These are phyloP conservation scores for Balansia obtecta DNA, from an alignment of 2,329 filamentous ascomycete genomes.

Conservation along the genomic window DNA sequence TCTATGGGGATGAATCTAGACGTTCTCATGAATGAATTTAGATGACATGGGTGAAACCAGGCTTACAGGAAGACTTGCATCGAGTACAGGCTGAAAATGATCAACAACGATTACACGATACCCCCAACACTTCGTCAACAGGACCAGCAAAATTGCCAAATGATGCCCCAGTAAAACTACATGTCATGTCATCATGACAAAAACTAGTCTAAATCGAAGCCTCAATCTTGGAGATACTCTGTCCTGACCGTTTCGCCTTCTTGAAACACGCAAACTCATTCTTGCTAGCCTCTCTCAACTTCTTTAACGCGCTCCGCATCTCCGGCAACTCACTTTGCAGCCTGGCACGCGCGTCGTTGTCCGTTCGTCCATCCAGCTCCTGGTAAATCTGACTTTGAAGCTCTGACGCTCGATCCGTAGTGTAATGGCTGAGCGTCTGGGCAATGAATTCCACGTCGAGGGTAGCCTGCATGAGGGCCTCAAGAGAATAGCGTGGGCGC, in stretches of 20 bases:
- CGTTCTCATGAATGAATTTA: too few relatives aligned
- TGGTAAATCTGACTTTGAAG: conserved; percentile 86
- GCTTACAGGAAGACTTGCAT: too few relatives aligned
- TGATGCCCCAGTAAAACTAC: not conserved
- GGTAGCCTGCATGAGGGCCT: conserved; percentile 89
- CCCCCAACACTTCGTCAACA: too few relatives aligned
- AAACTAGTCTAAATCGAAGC: conserved; percentile 11
- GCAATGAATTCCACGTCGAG: conserved; percentile 95
- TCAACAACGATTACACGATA: not conserved
- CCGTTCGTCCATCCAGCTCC: conserved; percentile 77
- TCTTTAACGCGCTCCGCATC: conserved; percentile 80
- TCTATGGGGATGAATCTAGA: too few relatives aligned
- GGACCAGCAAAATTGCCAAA: not conserved
- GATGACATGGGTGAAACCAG: too few relatives aligned
- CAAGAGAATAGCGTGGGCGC: conserved; percentile 57
- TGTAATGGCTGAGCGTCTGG: conserved; percentile 84
- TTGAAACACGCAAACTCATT: conserved; percentile 82
- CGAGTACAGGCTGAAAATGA: not conserved
- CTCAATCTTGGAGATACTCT: conserved; percentile 19
- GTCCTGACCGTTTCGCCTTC: conserved; percentile 40
- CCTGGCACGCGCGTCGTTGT: conserved; percentile 67
- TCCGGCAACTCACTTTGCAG: conserved; percentile 81
- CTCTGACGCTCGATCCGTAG: conserved; percentile 67
- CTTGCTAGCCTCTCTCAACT: conserved; percentile 65
- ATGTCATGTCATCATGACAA: not conserved